phyloP scores from a whole-genome alignment of 2,329 filamentous ascomycete genomes.

The Aspergillus niger region DNA sequence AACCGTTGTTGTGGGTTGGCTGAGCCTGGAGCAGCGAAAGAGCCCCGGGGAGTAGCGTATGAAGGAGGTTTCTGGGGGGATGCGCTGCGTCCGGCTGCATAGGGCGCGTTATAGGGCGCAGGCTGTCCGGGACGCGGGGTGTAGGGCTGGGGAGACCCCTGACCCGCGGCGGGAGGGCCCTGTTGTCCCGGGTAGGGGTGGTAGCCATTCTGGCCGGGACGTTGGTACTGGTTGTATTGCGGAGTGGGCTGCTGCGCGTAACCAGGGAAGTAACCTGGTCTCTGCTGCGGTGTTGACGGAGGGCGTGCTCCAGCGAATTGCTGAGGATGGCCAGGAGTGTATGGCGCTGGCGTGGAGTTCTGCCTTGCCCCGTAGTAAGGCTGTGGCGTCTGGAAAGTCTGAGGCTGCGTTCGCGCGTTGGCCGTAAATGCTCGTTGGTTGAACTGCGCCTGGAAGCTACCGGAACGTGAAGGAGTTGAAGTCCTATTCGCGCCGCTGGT shows the following conservation, averaged over 20 bases:
- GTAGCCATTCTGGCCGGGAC: conserved; percentile 42
- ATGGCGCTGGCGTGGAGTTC: conserved; percentile 33
- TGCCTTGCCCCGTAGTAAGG: conserved; percentile 36
- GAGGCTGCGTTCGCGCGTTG: conserved; percentile 32
- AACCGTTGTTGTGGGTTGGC: conserved; percentile 35
- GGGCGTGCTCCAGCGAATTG: conserved; percentile 35
- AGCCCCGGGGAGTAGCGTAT: conserved; percentile 37
- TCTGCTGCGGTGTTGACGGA: conserved; percentile 39
- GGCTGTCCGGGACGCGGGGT: conserved; percentile 39
- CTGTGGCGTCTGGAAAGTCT: conserved; percentile 32
- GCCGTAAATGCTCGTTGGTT: conserved; percentile 37
- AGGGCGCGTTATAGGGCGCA: conserved; percentile 31
- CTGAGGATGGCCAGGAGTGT: conserved; percentile 35
- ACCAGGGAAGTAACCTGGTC: conserved; percentile 38
- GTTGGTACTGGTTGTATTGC: conserved; percentile 43
- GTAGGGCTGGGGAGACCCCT: conserved; percentile 39
- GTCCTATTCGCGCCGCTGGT: conserved; percentile 34
- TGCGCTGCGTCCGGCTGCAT: conserved; percentile 29
- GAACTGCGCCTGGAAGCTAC: conserved; percentile 35
- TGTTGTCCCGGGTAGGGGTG: conserved; percentile 33
- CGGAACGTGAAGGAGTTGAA: conserved; percentile 38
- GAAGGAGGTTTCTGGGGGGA: conserved; percentile 38
- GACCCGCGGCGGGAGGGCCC: conserved; percentile 30
- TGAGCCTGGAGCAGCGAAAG: conserved; percentile 37
- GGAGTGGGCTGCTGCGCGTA: conserved; percentile 37